Evolutionary conservation across 2,329 filamentous ascomycete species (phyloP), one percentile per base, ranked within the genome.

Genomic region (Xylaria sp.): DNA sequence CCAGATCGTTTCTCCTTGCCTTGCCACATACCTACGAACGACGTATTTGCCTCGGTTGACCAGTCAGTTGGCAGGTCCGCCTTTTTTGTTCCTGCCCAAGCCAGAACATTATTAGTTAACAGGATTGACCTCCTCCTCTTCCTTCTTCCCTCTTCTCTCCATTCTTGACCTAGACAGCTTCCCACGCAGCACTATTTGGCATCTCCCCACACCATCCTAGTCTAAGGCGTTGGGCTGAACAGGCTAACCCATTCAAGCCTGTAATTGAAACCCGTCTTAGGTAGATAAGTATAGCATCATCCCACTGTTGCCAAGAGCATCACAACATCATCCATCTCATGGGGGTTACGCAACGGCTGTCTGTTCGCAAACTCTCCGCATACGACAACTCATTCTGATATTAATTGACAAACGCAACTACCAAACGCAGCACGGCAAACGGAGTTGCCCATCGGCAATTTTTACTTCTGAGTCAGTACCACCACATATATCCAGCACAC

Each of bases 161-260:
- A 5, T 19, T 47, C 42, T 19, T 30, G 9, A 51, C 11, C 48
- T 54, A 24, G 12, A 50, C 47, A 3, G n/a, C 6, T 7, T n/a
- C 27, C 39, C n/a, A 50, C 34, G 11, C 48, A 12, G 21, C 3
- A 9, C 19, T 24, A 30, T 19, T 42, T 39, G 55, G 47, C 62
- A 34, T 36, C 60, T 57, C 56, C 57, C 45, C 42, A 32, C 60
- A 57, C 24, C 17, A 47, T 54, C 32, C 48, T 17, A 39, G 14
- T 34, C 27, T 19, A 36, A 50, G 8, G n/a, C 24, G 24, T 21
- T n/a, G 19, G 39, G 21, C 9, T 36, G 27, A 60, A 9, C 34
- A 11, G 7, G 21, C 34, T 53, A n/a, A 36, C 36, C 60, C 53
- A 61, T 61, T 69, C 34, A 36, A 42, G 24, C 39, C 57, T 21